A percentile compares a stretch with the other conserved stretches of the same genome.
phyloP scores from a whole-genome alignment of 257 asterid genomes.

The Nicotiana knightiana region DNA sequence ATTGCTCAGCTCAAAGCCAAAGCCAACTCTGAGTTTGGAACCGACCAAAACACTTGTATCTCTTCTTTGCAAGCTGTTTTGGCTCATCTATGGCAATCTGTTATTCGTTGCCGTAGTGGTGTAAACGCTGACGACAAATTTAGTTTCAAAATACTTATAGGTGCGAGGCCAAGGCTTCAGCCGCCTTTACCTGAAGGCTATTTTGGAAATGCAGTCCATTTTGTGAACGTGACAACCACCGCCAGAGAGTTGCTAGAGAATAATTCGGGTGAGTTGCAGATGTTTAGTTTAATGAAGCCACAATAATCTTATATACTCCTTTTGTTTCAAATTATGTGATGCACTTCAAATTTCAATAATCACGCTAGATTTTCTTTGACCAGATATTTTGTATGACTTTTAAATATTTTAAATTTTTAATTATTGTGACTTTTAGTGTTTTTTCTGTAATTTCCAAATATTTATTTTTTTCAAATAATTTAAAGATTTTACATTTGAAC shows the following conservation, averaged over 20 bases:
- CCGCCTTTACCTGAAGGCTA: slow-evolving; percentile 31
- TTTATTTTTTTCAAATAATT: too few relatives aligned
- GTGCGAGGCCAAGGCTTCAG: slow-evolving; percentile 31
- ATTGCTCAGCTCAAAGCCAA: neutral
- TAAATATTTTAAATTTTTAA: too few relatives aligned
- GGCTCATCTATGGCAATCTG: slow-evolving; percentile 37
- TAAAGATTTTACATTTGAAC: too few relatives aligned
- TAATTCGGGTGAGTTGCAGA: neutral
- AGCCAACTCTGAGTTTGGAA: slow-evolving; percentile 15
- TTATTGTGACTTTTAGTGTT: too few relatives aligned
- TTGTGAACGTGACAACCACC: neutral
- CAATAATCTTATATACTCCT: too few relatives aligned
- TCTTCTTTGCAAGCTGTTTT: slow-evolving; percentile 41
- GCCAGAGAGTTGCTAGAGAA: neutral
- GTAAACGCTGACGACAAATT: neutral
- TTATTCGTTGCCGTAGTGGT: neutral
- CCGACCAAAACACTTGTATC: slow-evolving; percentile 9
- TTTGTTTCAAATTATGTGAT: too few relatives aligned
- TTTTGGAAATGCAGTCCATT: slow-evolving; percentile 29
- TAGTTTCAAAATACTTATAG: neutral
- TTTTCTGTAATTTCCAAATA: too few relatives aligned
- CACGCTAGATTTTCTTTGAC: too few relatives aligned
- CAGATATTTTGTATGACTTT: too few relatives aligned
- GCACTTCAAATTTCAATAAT: too few relatives aligned
- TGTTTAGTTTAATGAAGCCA: too few relatives aligned